Evolutionary conservation across 75 land plant species (phyloP).

Genomic region (Sequoiadendron giganteum): DNA sequence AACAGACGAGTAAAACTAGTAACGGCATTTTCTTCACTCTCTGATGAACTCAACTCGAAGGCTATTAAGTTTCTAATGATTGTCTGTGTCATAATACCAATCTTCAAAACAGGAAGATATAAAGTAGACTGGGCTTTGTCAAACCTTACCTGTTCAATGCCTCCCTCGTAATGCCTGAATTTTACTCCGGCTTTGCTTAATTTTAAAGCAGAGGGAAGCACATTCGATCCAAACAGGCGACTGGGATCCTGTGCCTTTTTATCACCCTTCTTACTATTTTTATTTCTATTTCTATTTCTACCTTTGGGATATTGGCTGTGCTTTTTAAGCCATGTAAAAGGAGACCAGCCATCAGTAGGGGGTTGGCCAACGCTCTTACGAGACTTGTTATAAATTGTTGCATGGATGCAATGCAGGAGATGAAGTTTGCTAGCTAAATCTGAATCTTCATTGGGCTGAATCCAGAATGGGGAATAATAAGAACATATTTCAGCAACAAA

Average conservation of each 20-base stretch:
- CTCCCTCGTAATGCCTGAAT: constrained; percentile 32
- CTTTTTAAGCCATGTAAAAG: too few species aligned
- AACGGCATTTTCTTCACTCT: constrained; percentile 30
- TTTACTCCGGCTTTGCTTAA: constrained; percentile 46
- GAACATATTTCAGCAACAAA: not conserved
- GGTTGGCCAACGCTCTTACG: not conserved
- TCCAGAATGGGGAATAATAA: not conserved
- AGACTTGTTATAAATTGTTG: not conserved
- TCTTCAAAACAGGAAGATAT: constrained; percentile 36
- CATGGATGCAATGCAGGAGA: not conserved
- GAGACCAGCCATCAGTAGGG: not conserved
- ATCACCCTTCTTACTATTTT: not conserved
- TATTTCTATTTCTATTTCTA: too few species aligned
- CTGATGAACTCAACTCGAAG: constrained; percentile 51
- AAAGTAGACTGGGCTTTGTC: constrained; percentile 26
- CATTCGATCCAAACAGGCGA: not conserved
- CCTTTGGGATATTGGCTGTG: too few species aligned
- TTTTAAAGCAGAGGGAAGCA: constrained; percentile 46
- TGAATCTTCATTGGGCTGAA: not conserved
- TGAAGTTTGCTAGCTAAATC: not conserved
- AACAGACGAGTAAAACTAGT: constrained; percentile 55
- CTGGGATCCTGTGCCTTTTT: not conserved
- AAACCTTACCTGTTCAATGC: constrained; percentile 40
- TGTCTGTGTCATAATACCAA: constrained; percentile 35
- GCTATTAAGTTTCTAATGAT: constrained; percentile 62